phyloP scores from a whole-genome alignment of 768 basidiomycete genomes.

The Collybiopsis luxurians region DNA sequence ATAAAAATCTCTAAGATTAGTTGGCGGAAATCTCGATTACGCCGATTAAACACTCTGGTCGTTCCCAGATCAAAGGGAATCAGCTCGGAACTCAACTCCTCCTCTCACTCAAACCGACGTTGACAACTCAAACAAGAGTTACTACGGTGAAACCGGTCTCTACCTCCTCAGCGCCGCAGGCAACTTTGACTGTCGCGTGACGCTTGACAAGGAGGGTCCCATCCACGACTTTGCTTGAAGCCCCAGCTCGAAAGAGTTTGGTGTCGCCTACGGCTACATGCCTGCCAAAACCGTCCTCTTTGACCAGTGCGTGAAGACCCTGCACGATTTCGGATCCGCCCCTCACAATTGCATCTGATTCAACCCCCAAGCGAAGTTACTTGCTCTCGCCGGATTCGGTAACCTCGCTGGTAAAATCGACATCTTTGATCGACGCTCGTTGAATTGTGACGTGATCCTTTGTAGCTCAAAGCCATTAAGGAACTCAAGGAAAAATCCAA shows the following conservation, averaged over 20 bases:
- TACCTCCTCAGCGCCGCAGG: conserved; percentile 92
- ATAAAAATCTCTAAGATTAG: conserved; percentile 89
- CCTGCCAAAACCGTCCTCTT: conserved; percentile 92
- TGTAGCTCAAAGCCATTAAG: conserved; percentile 99
- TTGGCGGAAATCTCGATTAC: conserved; percentile 76
- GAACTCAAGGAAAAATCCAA: conserved; percentile 92
- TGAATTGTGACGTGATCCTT: too few species aligned
- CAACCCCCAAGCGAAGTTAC: conserved; percentile 88
- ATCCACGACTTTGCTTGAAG: conserved; percentile 97
- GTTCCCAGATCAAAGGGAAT: conserved; percentile 95
- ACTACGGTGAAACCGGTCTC: conserved; percentile 96
- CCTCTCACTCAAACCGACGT: conserved; percentile 92
- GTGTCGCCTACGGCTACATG: conserved; percentile 96
- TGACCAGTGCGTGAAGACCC: conserved; percentile 81
- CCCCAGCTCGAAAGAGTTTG: conserved; percentile 95
- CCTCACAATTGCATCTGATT: conserved; percentile 95
- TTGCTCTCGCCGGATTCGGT: conserved; percentile 93
- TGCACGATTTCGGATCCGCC: conserved; percentile 88
- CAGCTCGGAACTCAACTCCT: conserved; percentile 89
- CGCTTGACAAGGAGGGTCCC: conserved; percentile 92
- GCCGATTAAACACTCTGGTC: conserved; percentile 59
- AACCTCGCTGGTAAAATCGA: conserved; percentile 95
- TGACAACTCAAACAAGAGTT: conserved; percentile 95
- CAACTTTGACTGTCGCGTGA: conserved; percentile 88
- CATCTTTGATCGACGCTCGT: conserved; percentile 83